Base-by-base conservation (phyloP, 106 monocot genomes). In the Platanthera zijinensis region DNA sequence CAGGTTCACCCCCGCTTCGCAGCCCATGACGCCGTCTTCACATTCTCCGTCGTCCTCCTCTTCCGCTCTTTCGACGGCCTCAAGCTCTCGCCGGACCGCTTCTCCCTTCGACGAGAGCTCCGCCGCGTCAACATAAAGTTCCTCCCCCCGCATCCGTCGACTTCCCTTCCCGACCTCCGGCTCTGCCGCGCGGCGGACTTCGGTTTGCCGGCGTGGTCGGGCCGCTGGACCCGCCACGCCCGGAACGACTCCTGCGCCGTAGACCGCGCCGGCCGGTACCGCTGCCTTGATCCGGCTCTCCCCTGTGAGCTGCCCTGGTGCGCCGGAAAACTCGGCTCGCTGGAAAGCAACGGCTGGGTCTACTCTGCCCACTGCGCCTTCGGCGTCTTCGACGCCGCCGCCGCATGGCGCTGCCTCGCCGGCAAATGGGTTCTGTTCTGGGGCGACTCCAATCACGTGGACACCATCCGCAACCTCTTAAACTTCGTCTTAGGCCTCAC, bases 301-400 rank as follows among this genome's bases (percentile, higher is more conserved):
- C 83, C 79, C 5, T 96, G 96, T 87, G 17, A 39, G 69, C 4
- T 12, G 45, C 93, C 96, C 14, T 96, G 96, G 96, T 96, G 96
- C 78, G 53, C 73, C 3, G 96, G 93, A 9, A 56, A 89, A 0
- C 74, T 96, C 39, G 93, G 81, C 7, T 78, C 85, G 6, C 56
- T 96, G 46, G 96, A 96, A 79, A 96, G 96, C 87, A 91, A 96
- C 21, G 96, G 96, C 32, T 96, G 93, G 96, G 96, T 96, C 53
- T 96, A 96, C 85, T 93, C 96, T 8, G 87, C 89, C 11, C 93
- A 93, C 79, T 96, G 96, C 75, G 77, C 91, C 17, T 96, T 91
- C 84, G 74, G 61, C 49, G 52, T 96, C 39, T 89, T 86, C 89
- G 52, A 74, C 5, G 52, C 74, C 30, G 76, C 83, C 7, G 15